Evolutionary conservation across 495 filamentous ascomycete species (phyloP), one percentile per base, ranked within the genome.

Genomic region (Arthonia radiata): DNA sequence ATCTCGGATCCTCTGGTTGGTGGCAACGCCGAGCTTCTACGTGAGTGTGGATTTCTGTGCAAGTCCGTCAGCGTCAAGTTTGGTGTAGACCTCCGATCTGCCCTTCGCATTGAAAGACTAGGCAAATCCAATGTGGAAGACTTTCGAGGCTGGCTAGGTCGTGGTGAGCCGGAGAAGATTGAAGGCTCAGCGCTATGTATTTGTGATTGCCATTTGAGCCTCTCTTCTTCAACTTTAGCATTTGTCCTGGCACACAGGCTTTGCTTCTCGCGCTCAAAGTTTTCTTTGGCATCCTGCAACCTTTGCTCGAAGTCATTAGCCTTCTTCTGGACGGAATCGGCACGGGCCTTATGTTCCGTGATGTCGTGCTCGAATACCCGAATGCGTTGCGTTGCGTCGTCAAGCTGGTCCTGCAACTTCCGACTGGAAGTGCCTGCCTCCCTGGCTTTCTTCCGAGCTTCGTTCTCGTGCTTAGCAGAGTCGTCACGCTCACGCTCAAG

Each of bases 401-500:
- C 82, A 8, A 90, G 49, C 25, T 92, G 77, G 34, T 91, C 75
- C 38, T 93, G 82, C 7, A 71, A 47, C 19, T 64, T 64, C 44
- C 76, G 59, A 59, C 39, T 75, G 83, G 10, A 63, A 50, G 29
- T 71, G 74, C 78, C 78, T 37, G 67, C 54, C 41, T 94, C 86
- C 25, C 89, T 62, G 28, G 80, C 71, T 51, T 86, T 92, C 37
- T 67, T 66, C 31, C 89, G 55, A 38, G 82, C 57, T 12, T 94
- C 89, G 3, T 57, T 65, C 50, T 99, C 89, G 32, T 73, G 69
- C 34, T 69, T 68, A n/a, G 64, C 49, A 15, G 71, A 54, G 33
- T 94, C 83, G 39, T 94, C 83, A 24, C 81, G 55, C 39, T 99
- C 89, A 40, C 70, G 80, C 42, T 99, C 86, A 6, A 92, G 52